These are phyloP conservation scores for Coniochaeta sp. DNA, from an alignment of 2,329 filamentous ascomycete genomes.

Conservation along the genomic window DNA sequence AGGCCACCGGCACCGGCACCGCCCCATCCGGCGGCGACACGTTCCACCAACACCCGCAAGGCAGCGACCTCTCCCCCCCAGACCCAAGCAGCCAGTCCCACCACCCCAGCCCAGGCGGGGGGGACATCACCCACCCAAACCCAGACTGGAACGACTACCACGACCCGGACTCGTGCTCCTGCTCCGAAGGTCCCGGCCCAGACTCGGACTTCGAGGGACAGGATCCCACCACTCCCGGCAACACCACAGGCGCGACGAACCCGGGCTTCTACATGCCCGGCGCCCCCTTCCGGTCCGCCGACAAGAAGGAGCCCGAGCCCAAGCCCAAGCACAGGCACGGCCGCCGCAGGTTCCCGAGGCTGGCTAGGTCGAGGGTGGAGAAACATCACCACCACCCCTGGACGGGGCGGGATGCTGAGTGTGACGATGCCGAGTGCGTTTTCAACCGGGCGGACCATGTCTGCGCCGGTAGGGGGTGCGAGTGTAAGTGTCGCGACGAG, in stretches of 20 bases:
- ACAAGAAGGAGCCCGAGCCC: neutral
- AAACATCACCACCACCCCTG: neutral
- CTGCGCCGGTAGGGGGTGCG: neutral
- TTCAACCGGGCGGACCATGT: neutral
- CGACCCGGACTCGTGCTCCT: neutral
- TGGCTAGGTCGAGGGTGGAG: neutral
- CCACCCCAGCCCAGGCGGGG: neutral
- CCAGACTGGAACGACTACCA: neutral
- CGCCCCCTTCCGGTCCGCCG: neutral
- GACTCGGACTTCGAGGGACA: neutral
- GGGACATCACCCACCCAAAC: neutral
- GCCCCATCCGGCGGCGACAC: neutral
- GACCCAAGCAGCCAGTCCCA: neutral
- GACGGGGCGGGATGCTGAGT: neutral
- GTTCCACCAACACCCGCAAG: neutral
- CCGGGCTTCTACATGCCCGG: neutral
- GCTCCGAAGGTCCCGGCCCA: neutral
- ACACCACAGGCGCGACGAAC: neutral
- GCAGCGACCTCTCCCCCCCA: neutral
- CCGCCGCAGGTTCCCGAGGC: neutral
- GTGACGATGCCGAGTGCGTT: neutral
- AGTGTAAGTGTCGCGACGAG: neutral
- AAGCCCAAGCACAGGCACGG: neutral
- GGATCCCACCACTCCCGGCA: neutral
- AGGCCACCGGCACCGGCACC: neutral